Percentiles rank a stretch among this genome's conserved stretches.
phyloP scores from a whole-genome alignment of 176 grass and related monocot genomes.

The Hordeum marinum region DNA sequence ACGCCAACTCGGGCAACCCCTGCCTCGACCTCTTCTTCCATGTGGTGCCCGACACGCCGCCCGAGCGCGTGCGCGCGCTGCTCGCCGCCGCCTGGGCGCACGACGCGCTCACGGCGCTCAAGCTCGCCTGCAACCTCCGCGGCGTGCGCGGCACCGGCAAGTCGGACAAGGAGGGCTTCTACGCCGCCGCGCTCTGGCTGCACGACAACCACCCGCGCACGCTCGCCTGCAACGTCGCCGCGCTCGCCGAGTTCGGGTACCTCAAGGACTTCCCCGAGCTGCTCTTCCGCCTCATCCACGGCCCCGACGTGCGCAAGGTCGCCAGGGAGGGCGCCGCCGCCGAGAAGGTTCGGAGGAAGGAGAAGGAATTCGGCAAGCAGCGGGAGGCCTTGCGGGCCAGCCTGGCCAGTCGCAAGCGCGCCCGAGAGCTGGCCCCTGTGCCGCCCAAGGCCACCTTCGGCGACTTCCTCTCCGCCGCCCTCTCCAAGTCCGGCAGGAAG shows the following conservation, averaged over 20 bases:
- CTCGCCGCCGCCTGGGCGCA: slow-evolving; percentile 39
- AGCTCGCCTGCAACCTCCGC: background rate
- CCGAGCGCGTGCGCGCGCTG: background rate
- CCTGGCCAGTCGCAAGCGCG: background rate
- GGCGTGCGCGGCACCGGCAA: background rate
- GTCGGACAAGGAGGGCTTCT: slow-evolving; percentile 37
- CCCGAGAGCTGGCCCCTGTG: background rate
- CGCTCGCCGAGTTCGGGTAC: slow-evolving; percentile 37
- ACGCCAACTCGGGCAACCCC: slow-evolving; percentile 38
- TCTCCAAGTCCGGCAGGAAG: background rate
- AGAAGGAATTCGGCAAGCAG: background rate
- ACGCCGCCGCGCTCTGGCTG: slow-evolving; percentile 40
- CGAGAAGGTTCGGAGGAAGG: background rate
- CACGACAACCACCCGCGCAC: slow-evolving; percentile 42
- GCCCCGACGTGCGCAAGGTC: background rate
- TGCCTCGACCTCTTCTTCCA: slow-evolving; percentile 73
- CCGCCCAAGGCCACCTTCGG: background rate
- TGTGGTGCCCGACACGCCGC: slow-evolving; percentile 22
- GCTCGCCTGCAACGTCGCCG: slow-evolving; percentile 43
- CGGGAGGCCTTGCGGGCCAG: background rate
- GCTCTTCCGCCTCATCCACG: slow-evolving; percentile 27
- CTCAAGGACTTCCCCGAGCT: slow-evolving; percentile 51
- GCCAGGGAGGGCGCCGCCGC: background rate
- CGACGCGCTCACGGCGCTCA: slow-evolving; percentile 36
- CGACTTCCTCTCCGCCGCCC: background rate